Percentiles rank a stretch among this genome's conserved stretches.
These are phyloP conservation scores for Phytophthora rubi DNA, from an alignment of 352 stramenopile genomes.

Conservation along the genomic window DNA sequence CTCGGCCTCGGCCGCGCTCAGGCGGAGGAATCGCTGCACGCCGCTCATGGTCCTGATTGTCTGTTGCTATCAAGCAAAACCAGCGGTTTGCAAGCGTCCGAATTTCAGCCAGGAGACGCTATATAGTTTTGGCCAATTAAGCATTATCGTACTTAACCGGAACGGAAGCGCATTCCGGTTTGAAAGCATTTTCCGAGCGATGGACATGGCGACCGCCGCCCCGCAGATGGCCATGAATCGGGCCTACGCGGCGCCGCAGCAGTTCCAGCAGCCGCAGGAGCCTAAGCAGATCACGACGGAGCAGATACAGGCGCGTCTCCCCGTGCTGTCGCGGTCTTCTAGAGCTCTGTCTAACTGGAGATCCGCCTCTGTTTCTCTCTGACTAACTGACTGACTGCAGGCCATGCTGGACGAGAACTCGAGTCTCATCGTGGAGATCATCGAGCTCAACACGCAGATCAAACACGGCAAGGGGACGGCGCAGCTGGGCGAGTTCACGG, in stretches of 20 bases:
- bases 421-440: constrained; percentile 87
- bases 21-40: constrained; percentile 79
- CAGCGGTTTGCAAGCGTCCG: constrained; percentile 24
- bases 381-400: constrained; percentile 25
- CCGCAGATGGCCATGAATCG: constrained; percentile 47
- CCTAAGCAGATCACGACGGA: constrained; percentile 79
- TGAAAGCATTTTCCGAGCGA: constrained; percentile 4
- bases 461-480: constrained; percentile 83
- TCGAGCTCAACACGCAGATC: constrained; percentile 88
- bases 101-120: constrained; percentile 28
- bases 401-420: constrained; percentile 90
- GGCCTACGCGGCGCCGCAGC: constrained; percentile 30
- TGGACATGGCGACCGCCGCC: constrained; percentile 31
- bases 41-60: constrained; percentile 28
- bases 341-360: background rate
- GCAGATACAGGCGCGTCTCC: constrained; percentile 75
- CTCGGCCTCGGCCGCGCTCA: constrained; percentile 75
- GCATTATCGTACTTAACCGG: too few species aligned
- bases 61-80: constrained; percentile 18
- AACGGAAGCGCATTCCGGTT: too few species aligned
- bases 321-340: background rate
- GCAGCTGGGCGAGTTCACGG: constrained; percentile 78
- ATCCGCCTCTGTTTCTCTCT: background rate
- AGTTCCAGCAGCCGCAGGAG: constrained; percentile 42
- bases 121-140: constrained; percentile 18